phyloP scores from a whole-genome alignment of 768 basidiomycete species.

The Coprinellus aureogranulatus region DNA sequence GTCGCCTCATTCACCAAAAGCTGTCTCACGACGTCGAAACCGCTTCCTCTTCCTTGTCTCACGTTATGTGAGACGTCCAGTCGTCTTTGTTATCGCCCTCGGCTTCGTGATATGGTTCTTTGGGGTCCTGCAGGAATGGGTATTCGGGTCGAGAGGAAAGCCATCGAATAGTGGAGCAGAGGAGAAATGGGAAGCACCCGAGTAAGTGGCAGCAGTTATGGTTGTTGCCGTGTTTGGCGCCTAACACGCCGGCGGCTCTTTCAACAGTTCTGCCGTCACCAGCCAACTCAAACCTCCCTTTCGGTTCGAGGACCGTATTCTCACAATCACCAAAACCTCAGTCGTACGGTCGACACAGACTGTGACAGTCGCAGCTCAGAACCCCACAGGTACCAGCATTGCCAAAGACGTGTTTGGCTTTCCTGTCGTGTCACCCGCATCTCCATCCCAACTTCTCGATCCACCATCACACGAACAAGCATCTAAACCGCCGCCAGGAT shows the following conservation, averaged over 20 bases:
- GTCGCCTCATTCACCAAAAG: not conserved
- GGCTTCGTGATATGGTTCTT: not conserved
- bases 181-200: not conserved
- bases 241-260: not conserved
- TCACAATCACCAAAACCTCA: not conserved
- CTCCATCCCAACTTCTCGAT: not conserved
- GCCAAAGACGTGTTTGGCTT: constrained; percentile 5
- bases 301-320: not conserved
- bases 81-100: constrained; percentile 3
- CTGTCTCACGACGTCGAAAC: not conserved
- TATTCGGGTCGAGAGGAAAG: not conserved
- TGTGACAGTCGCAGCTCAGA: not conserved
- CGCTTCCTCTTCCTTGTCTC: not conserved
- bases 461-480: not conserved
- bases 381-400: not conserved
- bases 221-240: too few species aligned
- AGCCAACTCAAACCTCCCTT: not conserved
- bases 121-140: not conserved
- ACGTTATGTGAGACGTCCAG: constrained; percentile 4
- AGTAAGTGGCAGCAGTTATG: not conserved
- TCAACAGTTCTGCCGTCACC: not conserved
- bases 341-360: constrained; percentile 1
- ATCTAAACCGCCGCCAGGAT: not conserved
- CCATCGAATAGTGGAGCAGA: not conserved
- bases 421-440: not conserved